Evolutionary conservation across 768 basidiomycete genomes (phyloP), one percentile per base, ranked within the genome.

Genomic region (Termitomyces sp.): DNA sequence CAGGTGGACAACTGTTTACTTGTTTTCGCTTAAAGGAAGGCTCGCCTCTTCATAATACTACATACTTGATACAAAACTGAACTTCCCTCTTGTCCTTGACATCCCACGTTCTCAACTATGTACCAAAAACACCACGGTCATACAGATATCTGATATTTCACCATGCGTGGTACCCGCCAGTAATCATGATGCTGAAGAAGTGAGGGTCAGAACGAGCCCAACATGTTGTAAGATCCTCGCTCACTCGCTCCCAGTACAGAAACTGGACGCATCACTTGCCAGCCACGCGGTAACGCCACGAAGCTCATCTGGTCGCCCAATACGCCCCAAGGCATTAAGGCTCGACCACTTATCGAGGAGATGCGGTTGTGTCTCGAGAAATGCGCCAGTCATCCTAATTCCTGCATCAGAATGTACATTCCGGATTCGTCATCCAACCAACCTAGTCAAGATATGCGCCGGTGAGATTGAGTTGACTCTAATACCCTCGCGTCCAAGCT

Each of bases 391-490:
- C 88, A 90, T 88, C 59, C 87, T 88, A 58, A 16, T 20, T 26
- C 3, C 20, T 18, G 7, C 20, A n/a, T 28, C 32, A 49, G 30
- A 10, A 32, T 10, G n/a, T n/a, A 6, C 47, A 33, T 44, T 20
- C 30, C 2, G 30, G 20, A 9, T 14, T 24, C 26, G 32, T 30
- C 32, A 47, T 12, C 26, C 6, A 9, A 67, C 74, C 46, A 54
- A 85, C 85, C 74, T 76, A 4, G 88, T 90, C 67, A 87, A 86
- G 28, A 90, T 87, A 65, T 88, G 80, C 6, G 89, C 88, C 0
- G 88, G 88, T 10, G 88, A 90, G 44, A 91, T 75, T 13, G 84
- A 76, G 69, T 91, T 91, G 58, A 90, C 87, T 2, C 89, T 78
- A 53, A 92, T 90, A 4, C 76, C 72, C 67, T 83, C 73, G 43